These are phyloP conservation scores for Phytopythium oedochilum DNA, from an alignment of 352 stramenopile species.

Conservation along the genomic window DNA sequence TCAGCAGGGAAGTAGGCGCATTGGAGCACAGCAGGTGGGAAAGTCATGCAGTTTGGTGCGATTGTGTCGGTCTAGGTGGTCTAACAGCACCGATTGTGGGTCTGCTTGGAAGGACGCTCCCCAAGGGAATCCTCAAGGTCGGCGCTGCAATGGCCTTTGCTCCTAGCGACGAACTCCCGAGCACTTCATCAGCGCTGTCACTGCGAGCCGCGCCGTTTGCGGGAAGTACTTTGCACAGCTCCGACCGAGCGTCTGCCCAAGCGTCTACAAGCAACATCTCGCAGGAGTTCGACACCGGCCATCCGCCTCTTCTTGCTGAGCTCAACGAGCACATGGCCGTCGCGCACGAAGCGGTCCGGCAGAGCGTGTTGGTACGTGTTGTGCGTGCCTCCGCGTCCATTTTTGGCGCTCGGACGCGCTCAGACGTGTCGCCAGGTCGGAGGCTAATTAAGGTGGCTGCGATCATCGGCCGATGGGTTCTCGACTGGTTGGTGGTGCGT, in stretches of 20 bases:
- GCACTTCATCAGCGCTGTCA: not conserved
- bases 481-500: not conserved
- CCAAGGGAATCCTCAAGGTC: not conserved
- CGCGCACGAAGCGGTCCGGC: conserved; percentile 29
- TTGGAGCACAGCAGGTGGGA: not conserved
- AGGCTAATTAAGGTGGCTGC: not conserved
- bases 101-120: not conserved
- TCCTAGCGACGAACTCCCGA: not conserved
- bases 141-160: not conserved
- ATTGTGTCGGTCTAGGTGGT: too few species aligned
- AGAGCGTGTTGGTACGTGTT: conserved; percentile 22
- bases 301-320: conserved; percentile 9
- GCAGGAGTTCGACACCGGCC: not conserved
- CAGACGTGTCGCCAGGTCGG: not conserved
- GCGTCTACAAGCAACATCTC: not conserved
- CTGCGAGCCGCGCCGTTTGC: not conserved
- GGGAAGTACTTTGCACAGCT: too few species aligned
- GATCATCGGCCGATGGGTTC: not conserved
- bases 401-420: not conserved
- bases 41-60: not conserved
- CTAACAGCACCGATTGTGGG: not conserved
- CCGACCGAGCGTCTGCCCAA: not conserved
- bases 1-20: too few species aligned
- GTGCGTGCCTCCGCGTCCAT: not conserved
- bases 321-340: conserved; percentile 25